Evolutionary conservation across 129 eudicot genomes (phyloP).

Genomic region (Saposhnikovia divaricata): DNA sequence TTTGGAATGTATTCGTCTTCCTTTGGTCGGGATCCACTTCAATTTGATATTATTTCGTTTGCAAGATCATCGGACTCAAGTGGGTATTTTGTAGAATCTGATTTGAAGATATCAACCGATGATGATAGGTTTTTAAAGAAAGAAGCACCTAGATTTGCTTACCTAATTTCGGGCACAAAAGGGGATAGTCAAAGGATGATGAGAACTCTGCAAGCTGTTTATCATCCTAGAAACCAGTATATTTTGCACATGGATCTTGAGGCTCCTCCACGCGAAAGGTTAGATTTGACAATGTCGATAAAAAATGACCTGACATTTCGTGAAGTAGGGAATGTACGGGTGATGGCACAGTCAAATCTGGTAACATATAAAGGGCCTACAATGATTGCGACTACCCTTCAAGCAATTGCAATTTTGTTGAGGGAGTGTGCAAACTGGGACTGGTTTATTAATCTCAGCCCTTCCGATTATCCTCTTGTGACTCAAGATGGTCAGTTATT

Average conservation of each 20-base stretch:
- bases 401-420: constrained; percentile 86
- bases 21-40: constrained; percentile 36
- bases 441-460: constrained; percentile 98
- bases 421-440: constrained; percentile 73
- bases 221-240: constrained; percentile 97
- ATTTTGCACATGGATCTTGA: constrained; percentile 96
- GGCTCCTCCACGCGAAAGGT: constrained; percentile 89
- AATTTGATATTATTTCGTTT: constrained; percentile 25
- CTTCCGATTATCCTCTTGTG: constrained; percentile 98
- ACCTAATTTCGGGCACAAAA: constrained; percentile 96
- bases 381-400: constrained; percentile 93
- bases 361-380: constrained; percentile 98
- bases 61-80: constrained; percentile 33
- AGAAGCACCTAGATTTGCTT: constrained; percentile 87
- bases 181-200: constrained; percentile 94
- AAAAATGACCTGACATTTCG: constrained; percentile 71
- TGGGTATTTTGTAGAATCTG: constrained; percentile 61
- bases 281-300: constrained; percentile 82
- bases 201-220: constrained; percentile 92
- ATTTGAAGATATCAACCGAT: constrained; percentile 40
- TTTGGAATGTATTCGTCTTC: constrained; percentile 39
- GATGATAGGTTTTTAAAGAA: constrained; percentile 17
- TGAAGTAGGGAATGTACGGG: constrained; percentile 86
- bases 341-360: constrained; percentile 96
- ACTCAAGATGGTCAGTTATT: constrained; percentile 91